phyloP scores from a whole-genome alignment of 495 filamentous ascomycete species.

The Aspergillus funiculosus region DNA sequence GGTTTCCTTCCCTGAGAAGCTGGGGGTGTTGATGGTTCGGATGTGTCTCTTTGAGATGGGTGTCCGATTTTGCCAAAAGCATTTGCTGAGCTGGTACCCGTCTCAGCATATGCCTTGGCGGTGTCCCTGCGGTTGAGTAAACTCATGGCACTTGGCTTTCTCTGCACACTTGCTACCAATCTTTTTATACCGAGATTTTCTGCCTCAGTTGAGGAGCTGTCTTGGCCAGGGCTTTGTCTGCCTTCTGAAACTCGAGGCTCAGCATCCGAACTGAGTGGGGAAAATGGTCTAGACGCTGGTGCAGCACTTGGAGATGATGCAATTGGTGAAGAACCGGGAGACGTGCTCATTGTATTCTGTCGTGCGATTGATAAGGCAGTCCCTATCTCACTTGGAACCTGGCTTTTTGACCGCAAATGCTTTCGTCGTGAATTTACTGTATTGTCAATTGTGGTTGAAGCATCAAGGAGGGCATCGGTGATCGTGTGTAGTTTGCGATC shows the following conservation, averaged over 20 bases:
- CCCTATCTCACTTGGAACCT: constrained; percentile 44
- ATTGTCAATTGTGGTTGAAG: constrained; percentile 81
- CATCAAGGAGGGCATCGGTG: constrained; percentile 84
- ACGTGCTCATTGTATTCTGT: constrained; percentile 23
- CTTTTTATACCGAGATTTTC: constrained; percentile 30
- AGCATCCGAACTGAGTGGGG: constrained; percentile 34
- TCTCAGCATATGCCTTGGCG: constrained; percentile 77
- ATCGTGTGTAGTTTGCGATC: constrained; percentile 64
- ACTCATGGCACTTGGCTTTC: constrained; percentile 75
- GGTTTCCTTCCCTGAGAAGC: constrained; percentile 28
- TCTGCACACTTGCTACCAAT: constrained; percentile 34
- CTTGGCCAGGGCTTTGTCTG: constrained; percentile 28
- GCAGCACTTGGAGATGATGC: constrained; percentile 38
- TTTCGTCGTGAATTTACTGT: constrained; percentile 51
- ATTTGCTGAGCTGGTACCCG: constrained; percentile 69
- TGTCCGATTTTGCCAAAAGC: constrained; percentile 83
- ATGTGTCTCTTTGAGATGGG: constrained; percentile 45
- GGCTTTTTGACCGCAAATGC: constrained; percentile 43
- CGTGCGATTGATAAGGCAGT: constrained; percentile 13
- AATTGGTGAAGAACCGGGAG: constrained; percentile 30
- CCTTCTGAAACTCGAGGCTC: constrained; percentile 23
- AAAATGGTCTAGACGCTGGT: constrained; percentile 36
- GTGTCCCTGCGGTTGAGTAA: constrained; percentile 73
- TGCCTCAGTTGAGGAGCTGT: constrained; percentile 36
- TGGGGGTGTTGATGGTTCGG: constrained; percentile 29